phyloP scores from a whole-genome alignment of 441 rosid genomes.

The Arabidopsis lyrata region DNA sequence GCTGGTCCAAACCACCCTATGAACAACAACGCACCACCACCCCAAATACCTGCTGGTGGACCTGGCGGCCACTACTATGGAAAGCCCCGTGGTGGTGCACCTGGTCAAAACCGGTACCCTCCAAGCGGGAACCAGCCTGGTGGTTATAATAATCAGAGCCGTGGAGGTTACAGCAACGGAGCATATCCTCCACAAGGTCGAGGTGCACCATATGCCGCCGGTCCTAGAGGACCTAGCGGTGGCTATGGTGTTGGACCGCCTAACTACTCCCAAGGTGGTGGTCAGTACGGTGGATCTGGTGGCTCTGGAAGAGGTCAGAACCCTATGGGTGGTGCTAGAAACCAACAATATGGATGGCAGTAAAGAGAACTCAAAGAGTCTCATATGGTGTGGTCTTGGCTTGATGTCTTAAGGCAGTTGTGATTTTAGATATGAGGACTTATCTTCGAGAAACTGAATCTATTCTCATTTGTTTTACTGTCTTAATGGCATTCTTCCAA shows the following conservation, averaged over 20 bases:
- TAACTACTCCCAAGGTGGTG: slow-evolving; percentile 79
- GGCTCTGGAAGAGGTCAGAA: slow-evolving; percentile 90
- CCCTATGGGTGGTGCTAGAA: slow-evolving; percentile 87
- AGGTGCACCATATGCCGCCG: slow-evolving; percentile 58
- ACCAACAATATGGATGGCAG: slow-evolving; percentile 91
- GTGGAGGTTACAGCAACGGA: slow-evolving; percentile 53
- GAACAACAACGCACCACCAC: slow-evolving; percentile 69
- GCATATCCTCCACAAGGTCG: slow-evolving; percentile 48
- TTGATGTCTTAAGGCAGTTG: slow-evolving; percentile 27
- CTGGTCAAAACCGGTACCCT: slow-evolving; percentile 78
- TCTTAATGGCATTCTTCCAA: slow-evolving; percentile 1
- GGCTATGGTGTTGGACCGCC: slow-evolving; percentile 84
- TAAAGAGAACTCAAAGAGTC: slow-evolving; percentile 38
- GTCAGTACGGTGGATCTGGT: slow-evolving; percentile 67
- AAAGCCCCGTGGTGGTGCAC: slow-evolving; percentile 80
- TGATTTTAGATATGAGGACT: slow-evolving; percentile 27
- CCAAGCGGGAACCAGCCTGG: slow-evolving; percentile 63
- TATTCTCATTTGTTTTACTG: slow-evolving; percentile 11
- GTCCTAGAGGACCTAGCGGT: slow-evolving; percentile 77
- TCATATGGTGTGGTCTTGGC: slow-evolving; percentile 16
- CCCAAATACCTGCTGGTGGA: slow-evolving; percentile 64
- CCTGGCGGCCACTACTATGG: slow-evolving; percentile 63
- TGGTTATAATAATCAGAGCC: slow-evolving; percentile 73
- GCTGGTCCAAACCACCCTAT: slow-evolving; percentile 75
- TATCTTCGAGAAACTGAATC: slow-evolving; percentile 10